Conservation (phyloP, 163 green algal species). For the Scenedesmus sp. region DNA sequence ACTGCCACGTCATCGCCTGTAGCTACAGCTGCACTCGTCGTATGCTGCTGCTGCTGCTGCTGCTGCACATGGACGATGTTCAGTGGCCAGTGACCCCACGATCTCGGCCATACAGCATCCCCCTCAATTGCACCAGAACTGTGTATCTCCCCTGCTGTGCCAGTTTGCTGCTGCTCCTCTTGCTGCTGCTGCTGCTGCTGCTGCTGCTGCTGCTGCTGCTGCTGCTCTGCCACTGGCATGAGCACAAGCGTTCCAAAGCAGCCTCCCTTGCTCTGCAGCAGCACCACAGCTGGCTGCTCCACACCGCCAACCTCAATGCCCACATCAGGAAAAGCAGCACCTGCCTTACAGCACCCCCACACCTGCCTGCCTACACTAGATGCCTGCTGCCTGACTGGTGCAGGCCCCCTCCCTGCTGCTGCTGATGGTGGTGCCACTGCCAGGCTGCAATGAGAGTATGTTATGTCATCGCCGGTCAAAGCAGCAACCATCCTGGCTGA, state of each 20-base stretch:
- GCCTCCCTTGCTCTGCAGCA: not conserved
- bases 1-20: not conserved
- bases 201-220: constrained; percentile 3
- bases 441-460: constrained; percentile 34
- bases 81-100: constrained; percentile 12
- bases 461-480: constrained; percentile 8
- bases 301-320: not conserved
- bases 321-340: constrained; percentile 33
- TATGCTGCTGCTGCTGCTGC: not conserved
- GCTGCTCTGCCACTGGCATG: not conserved
- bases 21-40: not conserved
- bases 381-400: not conserved
- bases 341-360: constrained; percentile 27
- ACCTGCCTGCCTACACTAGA: not conserved
- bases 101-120: not conserved
- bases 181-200: not conserved
- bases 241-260: constrained; percentile 35
- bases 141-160: not conserved
- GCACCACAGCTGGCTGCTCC: constrained; percentile 1
- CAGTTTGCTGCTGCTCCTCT: no score
- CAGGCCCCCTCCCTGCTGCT: not conserved
- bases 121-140: not conserved
- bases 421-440: not conserved
- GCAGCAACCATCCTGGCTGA: not conserved
- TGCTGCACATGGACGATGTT: not conserved